Evolutionary conservation across 805 yeast species (phyloP).

Genomic region (Yarrowia sp.): DNA sequence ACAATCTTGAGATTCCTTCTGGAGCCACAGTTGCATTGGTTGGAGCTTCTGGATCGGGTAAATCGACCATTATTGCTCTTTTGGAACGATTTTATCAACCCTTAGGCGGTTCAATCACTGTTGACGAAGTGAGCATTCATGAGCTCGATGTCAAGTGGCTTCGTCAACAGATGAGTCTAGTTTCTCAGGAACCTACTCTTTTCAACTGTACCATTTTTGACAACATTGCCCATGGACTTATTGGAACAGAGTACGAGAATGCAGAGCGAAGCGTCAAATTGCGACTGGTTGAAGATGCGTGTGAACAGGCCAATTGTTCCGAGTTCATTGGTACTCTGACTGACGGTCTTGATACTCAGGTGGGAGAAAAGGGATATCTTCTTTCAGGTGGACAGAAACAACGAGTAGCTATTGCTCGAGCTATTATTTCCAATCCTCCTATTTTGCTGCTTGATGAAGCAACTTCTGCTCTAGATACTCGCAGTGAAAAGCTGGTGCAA

Average conservation of each 20-base stretch:
- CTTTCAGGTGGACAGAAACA: slow-evolving; percentile 73
- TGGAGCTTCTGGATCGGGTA: slow-evolving; percentile 94
- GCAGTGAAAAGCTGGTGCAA: slow-evolving; percentile 42
- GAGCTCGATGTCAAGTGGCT: slow-evolving; percentile 71
- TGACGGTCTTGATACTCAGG: slow-evolving; percentile 72
- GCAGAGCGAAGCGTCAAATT: slow-evolving; percentile 40
- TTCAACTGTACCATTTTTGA: slow-evolving; percentile 86
- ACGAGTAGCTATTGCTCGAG: slow-evolving; percentile 67
- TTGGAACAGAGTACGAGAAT: slow-evolving; percentile 58
- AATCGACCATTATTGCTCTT: slow-evolving; percentile 80
- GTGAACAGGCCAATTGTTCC: slow-evolving; percentile 41
- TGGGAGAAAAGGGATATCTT: slow-evolving; percentile 55
- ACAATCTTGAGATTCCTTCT: slow-evolving; percentile 73
- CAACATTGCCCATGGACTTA: slow-evolving; percentile 80
- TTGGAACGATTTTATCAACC: slow-evolving; percentile 89
- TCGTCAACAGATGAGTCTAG: slow-evolving; percentile 76
- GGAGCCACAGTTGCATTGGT: slow-evolving; percentile 92
- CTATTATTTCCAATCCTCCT: slow-evolving; percentile 58
- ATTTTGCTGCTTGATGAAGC: slow-evolving; percentile 62
- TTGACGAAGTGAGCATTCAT: slow-evolving; percentile 81
- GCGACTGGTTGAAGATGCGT: slow-evolving; percentile 39
- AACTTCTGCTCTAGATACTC: slow-evolving; percentile 55
- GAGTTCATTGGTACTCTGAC: slow-evolving; percentile 57
- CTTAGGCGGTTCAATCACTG: slow-evolving; percentile 61
- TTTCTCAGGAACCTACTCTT: slow-evolving; percentile 93